A percentile compares a stretch with the other conserved stretches of the same genome.
Evolutionary conservation across 345 rosid genomes (phyloP).

Genomic region (Rhizophora mangle): DNA sequence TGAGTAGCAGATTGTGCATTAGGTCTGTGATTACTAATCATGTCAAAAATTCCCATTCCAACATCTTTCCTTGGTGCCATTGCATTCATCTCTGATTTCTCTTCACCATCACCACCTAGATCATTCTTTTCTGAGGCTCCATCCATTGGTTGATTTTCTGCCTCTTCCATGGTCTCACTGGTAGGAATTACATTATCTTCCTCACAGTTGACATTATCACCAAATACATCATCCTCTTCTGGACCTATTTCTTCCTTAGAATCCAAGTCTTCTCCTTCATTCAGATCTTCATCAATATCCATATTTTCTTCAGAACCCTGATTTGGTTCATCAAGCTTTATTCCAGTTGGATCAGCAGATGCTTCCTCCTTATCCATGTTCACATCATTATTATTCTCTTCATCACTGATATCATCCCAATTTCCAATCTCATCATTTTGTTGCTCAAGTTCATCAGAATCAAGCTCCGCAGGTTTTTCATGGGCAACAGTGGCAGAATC

Average conservation of each 20-base stretch:
- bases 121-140: slow-evolving; percentile 42
- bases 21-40: slow-evolving; percentile 35
- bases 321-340: slow-evolving; percentile 50
- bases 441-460: slow-evolving; percentile 42
- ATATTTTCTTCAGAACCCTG: slow-evolving; percentile 44
- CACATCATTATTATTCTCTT: slow-evolving; percentile 53
- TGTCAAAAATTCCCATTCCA: slow-evolving; percentile 40
- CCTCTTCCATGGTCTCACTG: slow-evolving; percentile 48
- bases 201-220: slow-evolving; percentile 37
- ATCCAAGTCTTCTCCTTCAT: slow-evolving; percentile 39
- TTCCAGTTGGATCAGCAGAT: slow-evolving; percentile 57
- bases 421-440: slow-evolving; percentile 40
- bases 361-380: slow-evolving; percentile 61
- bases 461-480: slow-evolving; percentile 41
- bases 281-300: slow-evolving; percentile 36
- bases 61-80: slow-evolving; percentile 36
- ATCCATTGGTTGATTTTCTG: slow-evolving; percentile 36
- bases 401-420: slow-evolving; percentile 48
- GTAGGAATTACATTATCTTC: slow-evolving; percentile 34
- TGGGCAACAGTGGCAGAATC: slow-evolving; percentile 39
- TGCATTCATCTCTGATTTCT: slow-evolving; percentile 37
- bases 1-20: slow-evolving; percentile 52
- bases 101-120: slow-evolving; percentile 38
- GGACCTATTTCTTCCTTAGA: slow-evolving; percentile 43
- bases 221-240: slow-evolving; percentile 43